Conservation (phyloP, 129 eudicot genomes). For the Mikania micrantha region DNA sequence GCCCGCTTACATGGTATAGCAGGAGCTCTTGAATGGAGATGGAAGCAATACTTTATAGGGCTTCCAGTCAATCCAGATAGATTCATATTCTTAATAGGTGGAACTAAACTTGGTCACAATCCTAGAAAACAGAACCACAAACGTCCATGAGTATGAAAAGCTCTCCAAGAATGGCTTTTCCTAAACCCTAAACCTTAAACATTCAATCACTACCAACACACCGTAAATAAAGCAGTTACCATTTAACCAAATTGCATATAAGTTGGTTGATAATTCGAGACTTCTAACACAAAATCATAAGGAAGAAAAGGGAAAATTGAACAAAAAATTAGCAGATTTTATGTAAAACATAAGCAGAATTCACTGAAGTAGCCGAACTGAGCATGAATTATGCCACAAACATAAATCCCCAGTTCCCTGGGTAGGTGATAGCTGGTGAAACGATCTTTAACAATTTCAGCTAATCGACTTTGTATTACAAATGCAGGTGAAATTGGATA, state of each 20-base stretch:
- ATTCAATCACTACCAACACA: neutral
- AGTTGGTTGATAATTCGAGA: neutral
- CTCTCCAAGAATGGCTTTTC: neutral
- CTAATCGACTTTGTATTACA: neutral
- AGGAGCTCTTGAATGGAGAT: slow-evolving; percentile 31
- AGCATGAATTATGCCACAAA: neutral
- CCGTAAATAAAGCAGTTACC: neutral
- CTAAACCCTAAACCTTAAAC: neutral
- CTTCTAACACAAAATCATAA: neutral
- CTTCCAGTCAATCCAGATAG: slow-evolving; percentile 60
- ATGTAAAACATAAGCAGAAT: neutral
- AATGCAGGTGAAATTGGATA: neutral
- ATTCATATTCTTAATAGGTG: slow-evolving; percentile 29
- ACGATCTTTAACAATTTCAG: neutral
- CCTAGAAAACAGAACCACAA: slow-evolving; percentile 16
- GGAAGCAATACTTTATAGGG: slow-evolving; percentile 46
- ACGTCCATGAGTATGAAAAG: neutral
- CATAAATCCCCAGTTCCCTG: neutral
- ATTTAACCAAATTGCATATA: neutral
- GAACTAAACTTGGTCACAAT: slow-evolving; percentile 7
- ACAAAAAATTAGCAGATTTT: neutral
- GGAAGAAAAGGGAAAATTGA: neutral
- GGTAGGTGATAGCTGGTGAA: too few relatives aligned
- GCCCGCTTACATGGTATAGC: slow-evolving; percentile 31
- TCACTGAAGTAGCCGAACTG: neutral